Evolutionary conservation across 2,329 filamentous ascomycete species (phyloP).

Genomic region (Penicillium sp.): DNA sequence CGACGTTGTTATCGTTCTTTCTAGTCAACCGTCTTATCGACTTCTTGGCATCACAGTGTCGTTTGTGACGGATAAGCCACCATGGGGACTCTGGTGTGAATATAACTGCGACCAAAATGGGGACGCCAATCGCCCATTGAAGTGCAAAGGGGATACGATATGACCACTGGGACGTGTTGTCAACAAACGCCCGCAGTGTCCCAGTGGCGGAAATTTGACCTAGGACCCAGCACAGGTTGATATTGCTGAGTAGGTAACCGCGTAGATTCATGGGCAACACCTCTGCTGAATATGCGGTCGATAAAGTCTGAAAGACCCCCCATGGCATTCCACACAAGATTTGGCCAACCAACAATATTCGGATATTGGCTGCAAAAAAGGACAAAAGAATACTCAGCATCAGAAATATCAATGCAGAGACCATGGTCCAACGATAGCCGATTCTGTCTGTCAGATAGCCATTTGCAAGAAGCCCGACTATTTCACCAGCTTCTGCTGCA

Average conservation of each 20-base stretch:
- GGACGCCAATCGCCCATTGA: conserved; percentile 58
- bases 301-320: conserved; percentile 57
- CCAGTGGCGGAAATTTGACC: conserved; percentile 58
- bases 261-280: conserved; percentile 50
- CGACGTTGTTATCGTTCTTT: too few species aligned
- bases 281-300: conserved; percentile 60
- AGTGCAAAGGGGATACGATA: conserved; percentile 57
- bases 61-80: conserved; percentile 52
- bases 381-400: conserved; percentile 65
- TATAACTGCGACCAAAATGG: conserved; percentile 48
- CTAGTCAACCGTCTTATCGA: too few species aligned
- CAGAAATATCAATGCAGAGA: conserved; percentile 60
- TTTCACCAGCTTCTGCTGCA: conserved; percentile 64
- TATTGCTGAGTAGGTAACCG: conserved; percentile 58
- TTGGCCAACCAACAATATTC: conserved; percentile 63
- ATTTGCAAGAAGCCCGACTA: conserved; percentile 69
- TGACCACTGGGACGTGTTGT: conserved; percentile 49
- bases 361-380: conserved; percentile 66
- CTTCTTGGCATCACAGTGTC: too few species aligned
- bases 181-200: conserved; percentile 50
- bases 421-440: conserved; percentile 69
- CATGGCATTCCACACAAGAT: conserved; percentile 67
- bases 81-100: conserved; percentile 58
- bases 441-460: conserved; percentile 68
- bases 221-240: conserved; percentile 63